Conservation (phyloP, 1,139 yeast species). For the Scheffersomyces insectosa region DNA sequence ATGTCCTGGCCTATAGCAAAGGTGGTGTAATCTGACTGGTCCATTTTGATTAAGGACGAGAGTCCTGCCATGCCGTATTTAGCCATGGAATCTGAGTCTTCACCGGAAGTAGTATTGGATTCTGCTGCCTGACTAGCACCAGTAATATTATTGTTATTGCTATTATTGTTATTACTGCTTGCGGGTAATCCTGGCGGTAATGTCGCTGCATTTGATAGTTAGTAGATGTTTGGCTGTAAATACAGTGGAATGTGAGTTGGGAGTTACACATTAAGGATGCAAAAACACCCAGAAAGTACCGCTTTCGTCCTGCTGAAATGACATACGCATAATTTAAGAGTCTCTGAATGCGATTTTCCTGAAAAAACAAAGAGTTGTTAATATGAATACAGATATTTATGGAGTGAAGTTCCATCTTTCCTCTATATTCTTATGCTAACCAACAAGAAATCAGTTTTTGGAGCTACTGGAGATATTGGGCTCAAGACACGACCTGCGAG, state of each 20-base stretch:
- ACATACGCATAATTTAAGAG: too few relatives aligned
- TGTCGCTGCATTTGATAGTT: constrained; percentile 16
- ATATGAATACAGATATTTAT: too few relatives aligned
- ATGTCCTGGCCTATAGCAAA: constrained; percentile 87
- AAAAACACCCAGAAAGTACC: too few relatives aligned
- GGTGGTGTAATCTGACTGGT: constrained; percentile 61
- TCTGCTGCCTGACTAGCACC: background rate
- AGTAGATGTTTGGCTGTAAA: background rate
- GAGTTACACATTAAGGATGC: background rate
- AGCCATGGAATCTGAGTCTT: constrained; percentile 36
- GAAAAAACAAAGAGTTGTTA: too few relatives aligned
- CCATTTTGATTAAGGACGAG: constrained; percentile 66
- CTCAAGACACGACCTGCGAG: too few relatives aligned
- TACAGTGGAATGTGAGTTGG: constrained; percentile 2
- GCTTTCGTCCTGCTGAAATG: too few relatives aligned
- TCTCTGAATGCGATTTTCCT: too few relatives aligned
- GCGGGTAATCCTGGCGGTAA: constrained; percentile 34
- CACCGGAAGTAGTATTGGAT: constrained; percentile 3
- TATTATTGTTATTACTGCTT: background rate
- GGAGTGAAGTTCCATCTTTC: too few relatives aligned
- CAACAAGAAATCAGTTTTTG: too few relatives aligned
- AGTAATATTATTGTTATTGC: too few relatives aligned
- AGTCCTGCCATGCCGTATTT: constrained; percentile 79
- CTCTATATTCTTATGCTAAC: too few relatives aligned
- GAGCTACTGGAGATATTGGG: too few relatives aligned